These are phyloP conservation scores for Eucalyptus erythrocorys DNA, from an alignment of 345 rosid genomes.

Conservation along the genomic window DNA sequence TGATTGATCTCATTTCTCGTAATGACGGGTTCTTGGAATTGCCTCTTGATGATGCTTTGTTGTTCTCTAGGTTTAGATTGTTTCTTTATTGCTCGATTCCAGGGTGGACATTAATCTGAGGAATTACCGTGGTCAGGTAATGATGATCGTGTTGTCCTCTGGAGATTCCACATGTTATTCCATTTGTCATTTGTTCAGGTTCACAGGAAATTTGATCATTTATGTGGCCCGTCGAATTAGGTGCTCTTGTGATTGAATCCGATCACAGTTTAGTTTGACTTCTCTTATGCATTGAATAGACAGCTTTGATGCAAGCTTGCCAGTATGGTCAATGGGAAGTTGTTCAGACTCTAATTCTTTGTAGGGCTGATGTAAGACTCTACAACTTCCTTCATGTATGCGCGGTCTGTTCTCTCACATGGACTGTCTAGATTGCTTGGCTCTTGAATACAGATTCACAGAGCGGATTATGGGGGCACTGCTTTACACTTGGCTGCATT, in stretches of 20 bases:
- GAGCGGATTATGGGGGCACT: slow-evolving; percentile 89
- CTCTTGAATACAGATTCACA: slow-evolving; percentile 48
- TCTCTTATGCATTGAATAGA: slow-evolving; percentile 22
- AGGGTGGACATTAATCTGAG: slow-evolving; percentile 90
- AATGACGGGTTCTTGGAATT: background rate
- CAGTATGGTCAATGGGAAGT: slow-evolving; percentile 99
- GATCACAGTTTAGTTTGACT: background rate
- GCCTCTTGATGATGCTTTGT: background rate
- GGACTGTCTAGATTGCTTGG: background rate
- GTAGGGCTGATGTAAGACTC: slow-evolving; percentile 67
- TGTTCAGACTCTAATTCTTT: slow-evolving; percentile 74
- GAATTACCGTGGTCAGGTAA: slow-evolving; percentile 98
- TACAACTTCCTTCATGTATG: background rate
- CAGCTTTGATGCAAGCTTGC: slow-evolving; percentile 99
- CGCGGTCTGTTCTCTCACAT: background rate
- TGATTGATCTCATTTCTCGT: background rate
- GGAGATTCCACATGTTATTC: background rate
- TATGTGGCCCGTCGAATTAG: background rate
- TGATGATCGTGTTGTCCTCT: background rate
- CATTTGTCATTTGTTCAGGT: background rate
- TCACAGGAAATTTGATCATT: background rate
- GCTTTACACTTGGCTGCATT: slow-evolving; percentile 90
- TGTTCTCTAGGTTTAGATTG: slow-evolving; percentile 40
- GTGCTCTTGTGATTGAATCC: background rate
- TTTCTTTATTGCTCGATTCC: slow-evolving; percentile 83